These are phyloP conservation scores for Litchi chinensis DNA, from an alignment of 345 rosid species.

Conservation along the genomic window DNA sequence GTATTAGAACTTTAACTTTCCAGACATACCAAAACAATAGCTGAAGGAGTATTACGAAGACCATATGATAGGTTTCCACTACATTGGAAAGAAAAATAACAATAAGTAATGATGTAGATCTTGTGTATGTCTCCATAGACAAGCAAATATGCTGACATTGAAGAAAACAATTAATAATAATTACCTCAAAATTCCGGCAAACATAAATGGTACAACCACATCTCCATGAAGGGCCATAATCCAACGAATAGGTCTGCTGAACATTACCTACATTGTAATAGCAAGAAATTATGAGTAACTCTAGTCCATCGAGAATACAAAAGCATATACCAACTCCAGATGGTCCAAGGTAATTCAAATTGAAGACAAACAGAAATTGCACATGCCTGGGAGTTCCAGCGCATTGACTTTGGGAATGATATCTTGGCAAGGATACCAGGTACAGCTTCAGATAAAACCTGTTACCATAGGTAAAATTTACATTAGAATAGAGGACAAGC, in stretches of 20 bases:
- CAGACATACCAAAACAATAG: constrained; percentile 61
- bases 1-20: constrained; percentile 11
- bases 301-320: constrained; percentile 6
- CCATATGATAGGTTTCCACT: constrained; percentile 86
- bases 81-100: constrained; percentile 34
- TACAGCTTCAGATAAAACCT: constrained; percentile 88
- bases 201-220: constrained; percentile 71
- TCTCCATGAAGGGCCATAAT: constrained; percentile 91
- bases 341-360: neutral
- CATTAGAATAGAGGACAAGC: neutral
- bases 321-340: neutral
- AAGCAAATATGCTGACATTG: neutral
- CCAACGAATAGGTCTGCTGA: constrained; percentile 98
- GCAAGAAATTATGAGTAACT: constrained; percentile 13
- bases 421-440: constrained; percentile 70
- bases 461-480: constrained; percentile 16
- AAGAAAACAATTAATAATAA: constrained; percentile 24
- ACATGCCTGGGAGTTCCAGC: constrained; percentile 89
- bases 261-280: constrained; percentile 59
- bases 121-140: neutral
- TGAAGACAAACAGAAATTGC: constrained; percentile 21
- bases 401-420: constrained; percentile 94
- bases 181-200: constrained; percentile 87
- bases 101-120: constrained; percentile 15
- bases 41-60: constrained; percentile 80